Evolutionary conservation across 352 stramenopile species (phyloP).

Genomic region (Globisporangium parvum): DNA sequence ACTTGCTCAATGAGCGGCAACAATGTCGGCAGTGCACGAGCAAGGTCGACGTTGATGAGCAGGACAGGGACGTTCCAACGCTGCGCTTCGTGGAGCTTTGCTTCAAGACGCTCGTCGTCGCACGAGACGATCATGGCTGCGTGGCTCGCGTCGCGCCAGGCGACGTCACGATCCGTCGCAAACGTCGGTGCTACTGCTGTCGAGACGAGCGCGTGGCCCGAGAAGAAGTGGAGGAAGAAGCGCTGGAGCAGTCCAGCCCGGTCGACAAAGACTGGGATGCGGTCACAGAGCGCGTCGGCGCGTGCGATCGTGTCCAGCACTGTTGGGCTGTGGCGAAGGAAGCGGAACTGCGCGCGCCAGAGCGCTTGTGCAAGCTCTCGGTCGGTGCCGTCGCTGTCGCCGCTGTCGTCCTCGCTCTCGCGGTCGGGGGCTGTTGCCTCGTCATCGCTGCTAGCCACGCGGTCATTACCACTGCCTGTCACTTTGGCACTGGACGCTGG

Average conservation of each 20-base stretch:
- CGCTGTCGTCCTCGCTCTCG: neutral
- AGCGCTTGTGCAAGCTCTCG: constrained; percentile 11
- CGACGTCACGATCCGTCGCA: constrained; percentile 2
- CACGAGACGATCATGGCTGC: constrained; percentile 27
- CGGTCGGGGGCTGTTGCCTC: neutral
- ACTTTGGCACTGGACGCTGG: neutral
- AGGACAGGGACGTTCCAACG: constrained; percentile 21
- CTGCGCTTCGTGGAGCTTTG: constrained; percentile 26
- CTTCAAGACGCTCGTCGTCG: constrained; percentile 19
- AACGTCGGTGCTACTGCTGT: constrained; percentile 11
- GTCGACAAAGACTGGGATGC: constrained; percentile 42
- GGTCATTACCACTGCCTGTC: neutral
- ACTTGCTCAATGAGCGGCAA: constrained; percentile 14
- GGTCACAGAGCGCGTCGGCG: constrained; percentile 27
- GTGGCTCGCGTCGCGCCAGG: constrained; percentile 7
- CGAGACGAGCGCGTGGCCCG: constrained; percentile 27
- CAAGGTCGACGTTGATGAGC: constrained; percentile 29
- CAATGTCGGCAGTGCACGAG: constrained; percentile 4
- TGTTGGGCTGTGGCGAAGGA: constrained; percentile 15
- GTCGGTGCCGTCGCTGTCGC: neutral
- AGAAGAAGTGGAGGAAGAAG: constrained; percentile 47
- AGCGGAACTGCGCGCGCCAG: constrained; percentile 33
- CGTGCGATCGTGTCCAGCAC: constrained; percentile 15
- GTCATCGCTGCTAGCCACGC: too few species aligned
- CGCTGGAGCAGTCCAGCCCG: constrained; percentile 30